Conservation (phyloP, 148 eudicot species). For the Chenopodium quinoa region DNA sequence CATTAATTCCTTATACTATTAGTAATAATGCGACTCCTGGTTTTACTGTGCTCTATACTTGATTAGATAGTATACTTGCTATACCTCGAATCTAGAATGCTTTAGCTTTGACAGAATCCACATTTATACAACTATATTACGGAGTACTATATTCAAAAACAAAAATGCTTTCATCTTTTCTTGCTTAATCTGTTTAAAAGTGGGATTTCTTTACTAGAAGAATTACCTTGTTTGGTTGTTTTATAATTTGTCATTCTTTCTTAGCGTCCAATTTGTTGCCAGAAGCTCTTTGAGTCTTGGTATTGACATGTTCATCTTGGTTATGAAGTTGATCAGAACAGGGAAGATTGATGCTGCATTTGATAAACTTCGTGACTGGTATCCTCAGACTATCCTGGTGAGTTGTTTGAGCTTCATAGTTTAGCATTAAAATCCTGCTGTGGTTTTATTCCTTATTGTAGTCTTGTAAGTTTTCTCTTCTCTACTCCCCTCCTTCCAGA, state of each 20-base stretch:
- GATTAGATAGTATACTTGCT: neutral
- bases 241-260: neutral
- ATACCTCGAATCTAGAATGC: neutral
- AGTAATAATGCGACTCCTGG: neutral
- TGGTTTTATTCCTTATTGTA: neutral
- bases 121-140: neutral
- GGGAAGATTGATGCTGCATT: conserved; percentile 66
- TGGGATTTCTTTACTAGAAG: neutral
- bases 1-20: neutral
- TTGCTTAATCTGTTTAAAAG: neutral
- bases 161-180: neutral
- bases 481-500: neutral
- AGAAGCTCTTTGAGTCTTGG: conserved; percentile 8
- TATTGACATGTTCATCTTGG: conserved; percentile 21
- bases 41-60: neutral
- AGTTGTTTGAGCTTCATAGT: conserved; percentile 4
- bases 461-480: neutral
- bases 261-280: neutral
- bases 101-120: neutral
- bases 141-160: neutral
- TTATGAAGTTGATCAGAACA: conserved; percentile 52
- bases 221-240: neutral
- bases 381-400: conserved; percentile 71
- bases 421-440: neutral
- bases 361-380: conserved; percentile 48